Evolutionary conservation across 305 asterid genomes (phyloP).

Genomic region (Nicotiana rustica): DNA sequence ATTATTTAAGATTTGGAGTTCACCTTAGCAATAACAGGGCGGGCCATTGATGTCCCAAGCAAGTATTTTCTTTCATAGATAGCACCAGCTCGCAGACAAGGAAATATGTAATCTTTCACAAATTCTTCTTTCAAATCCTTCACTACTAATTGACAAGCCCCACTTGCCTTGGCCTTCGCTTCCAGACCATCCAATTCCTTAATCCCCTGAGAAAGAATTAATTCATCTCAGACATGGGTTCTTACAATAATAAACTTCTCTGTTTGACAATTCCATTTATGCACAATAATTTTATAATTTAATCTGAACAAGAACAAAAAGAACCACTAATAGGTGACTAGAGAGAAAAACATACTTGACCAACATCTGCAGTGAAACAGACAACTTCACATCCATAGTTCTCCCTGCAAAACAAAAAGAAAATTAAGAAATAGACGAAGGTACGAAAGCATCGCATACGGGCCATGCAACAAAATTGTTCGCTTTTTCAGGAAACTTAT

Average conservation of each 20-base stretch:
- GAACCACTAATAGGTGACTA: slow-evolving; percentile 2
- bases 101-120: slow-evolving; percentile 87
- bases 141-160: slow-evolving; percentile 94
- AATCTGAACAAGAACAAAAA: background rate
- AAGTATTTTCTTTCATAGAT: slow-evolving; percentile 92
- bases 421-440: background rate
- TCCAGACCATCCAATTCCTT: slow-evolving; percentile 96
- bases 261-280: background rate
- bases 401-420: slow-evolving; percentile 66
- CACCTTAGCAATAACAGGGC: slow-evolving; percentile 98
- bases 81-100: slow-evolving; percentile 96
- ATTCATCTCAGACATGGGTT: slow-evolving; percentile 2
- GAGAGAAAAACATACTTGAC: slow-evolving; percentile 70
- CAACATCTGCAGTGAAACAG: slow-evolving; percentile 98
- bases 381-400: slow-evolving; percentile 98
- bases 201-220: slow-evolving; percentile 58
- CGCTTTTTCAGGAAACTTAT: background rate
- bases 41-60: slow-evolving; percentile 99
- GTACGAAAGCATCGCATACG: background rate
- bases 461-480: background rate
- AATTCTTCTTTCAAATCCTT: slow-evolving; percentile 97
- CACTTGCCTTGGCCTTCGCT: slow-evolving; percentile 94
- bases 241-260: background rate
- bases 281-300: background rate
- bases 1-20: slow-evolving; percentile 29